Evolutionary conservation across 192 early-diverging fungal genomes (phyloP).

Genomic region (Cetraspora pellucida): DNA sequence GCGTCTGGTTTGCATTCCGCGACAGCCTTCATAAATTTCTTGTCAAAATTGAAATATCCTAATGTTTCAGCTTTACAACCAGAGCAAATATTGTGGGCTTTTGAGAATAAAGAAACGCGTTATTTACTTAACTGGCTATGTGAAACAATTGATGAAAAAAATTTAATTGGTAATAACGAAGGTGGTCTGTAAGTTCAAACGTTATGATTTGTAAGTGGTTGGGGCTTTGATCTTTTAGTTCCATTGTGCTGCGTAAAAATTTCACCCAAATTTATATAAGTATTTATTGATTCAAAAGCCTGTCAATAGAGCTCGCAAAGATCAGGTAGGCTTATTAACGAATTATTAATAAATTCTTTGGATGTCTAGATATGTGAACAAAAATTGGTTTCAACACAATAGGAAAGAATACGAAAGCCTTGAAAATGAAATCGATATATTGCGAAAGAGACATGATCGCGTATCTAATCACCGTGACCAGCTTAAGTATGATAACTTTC

Average conservation of each 20-base stretch:
- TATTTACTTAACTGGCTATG: constrained; percentile 28
- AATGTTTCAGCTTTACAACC: constrained; percentile 19
- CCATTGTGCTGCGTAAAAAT: not conserved
- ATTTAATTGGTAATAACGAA: constrained; percentile 15
- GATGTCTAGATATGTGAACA: not conserved
- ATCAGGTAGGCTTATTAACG: not conserved
- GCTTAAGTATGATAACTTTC: not conserved
- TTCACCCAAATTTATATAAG: not conserved
- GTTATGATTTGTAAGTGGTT: not conserved
- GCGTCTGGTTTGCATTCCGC: constrained; percentile 19
- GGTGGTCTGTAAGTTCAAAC: constrained; percentile 4
- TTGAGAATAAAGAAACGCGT: constrained; percentile 2
- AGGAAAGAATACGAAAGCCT: constrained; percentile 7
- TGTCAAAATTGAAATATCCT: constrained; percentile 16
- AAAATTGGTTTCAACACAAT: not conserved
- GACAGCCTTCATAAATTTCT: constrained; percentile 1
- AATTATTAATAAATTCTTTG: not conserved
- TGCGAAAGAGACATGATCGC: not conserved
- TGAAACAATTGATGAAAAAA: constrained; percentile 30
- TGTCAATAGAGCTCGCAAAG: not conserved
- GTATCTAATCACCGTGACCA: not conserved
- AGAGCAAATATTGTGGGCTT: constrained; percentile 29
- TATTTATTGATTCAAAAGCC: not conserved
- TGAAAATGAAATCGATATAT: constrained; percentile 9
- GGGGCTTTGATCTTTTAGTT: not conserved